Conservation (phyloP, 495 filamentous ascomycete genomes). For the Penicillium paradoxum region DNA sequence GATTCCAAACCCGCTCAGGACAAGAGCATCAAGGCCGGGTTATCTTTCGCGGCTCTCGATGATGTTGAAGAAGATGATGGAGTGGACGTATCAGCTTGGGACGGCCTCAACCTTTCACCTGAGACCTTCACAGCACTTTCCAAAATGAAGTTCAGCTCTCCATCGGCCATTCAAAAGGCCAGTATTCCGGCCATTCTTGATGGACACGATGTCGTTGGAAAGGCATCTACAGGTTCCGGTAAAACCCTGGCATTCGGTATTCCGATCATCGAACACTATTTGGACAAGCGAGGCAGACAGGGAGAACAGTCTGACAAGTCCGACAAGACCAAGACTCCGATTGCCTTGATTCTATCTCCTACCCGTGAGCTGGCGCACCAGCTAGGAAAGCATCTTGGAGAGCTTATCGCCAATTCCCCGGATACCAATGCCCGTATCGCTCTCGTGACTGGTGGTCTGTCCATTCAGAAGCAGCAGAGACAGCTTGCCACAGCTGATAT, state of each 20-base stretch:
- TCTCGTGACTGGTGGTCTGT: constrained; percentile 84
- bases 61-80: constrained; percentile 43
- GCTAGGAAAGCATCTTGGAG: constrained; percentile 71
- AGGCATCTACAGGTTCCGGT: constrained; percentile 93
- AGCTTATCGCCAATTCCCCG: constrained; percentile 57
- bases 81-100: constrained; percentile 67
- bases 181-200: constrained; percentile 79
- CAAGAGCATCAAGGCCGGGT: constrained; percentile 24
- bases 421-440: constrained; percentile 61
- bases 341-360: constrained; percentile 87
- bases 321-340: constrained; percentile 43
- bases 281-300: constrained; percentile 27
- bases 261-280: constrained; percentile 48
- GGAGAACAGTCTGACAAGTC: constrained; percentile 13
- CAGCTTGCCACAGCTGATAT: constrained; percentile 73
- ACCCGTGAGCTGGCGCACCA: constrained; percentile 94
- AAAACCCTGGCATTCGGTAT: constrained; percentile 93
- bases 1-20: constrained; percentile 26
- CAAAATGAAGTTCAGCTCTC: constrained; percentile 69
- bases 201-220: constrained; percentile 86
- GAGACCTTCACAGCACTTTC: constrained; percentile 67
- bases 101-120: constrained; percentile 61
- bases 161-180: constrained; percentile 70
- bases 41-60: constrained; percentile 39
- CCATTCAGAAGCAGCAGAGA: constrained; percentile 87